phyloP scores from a whole-genome alignment of 768 basidiomycete species.

The Phaffia tasmanica region DNA sequence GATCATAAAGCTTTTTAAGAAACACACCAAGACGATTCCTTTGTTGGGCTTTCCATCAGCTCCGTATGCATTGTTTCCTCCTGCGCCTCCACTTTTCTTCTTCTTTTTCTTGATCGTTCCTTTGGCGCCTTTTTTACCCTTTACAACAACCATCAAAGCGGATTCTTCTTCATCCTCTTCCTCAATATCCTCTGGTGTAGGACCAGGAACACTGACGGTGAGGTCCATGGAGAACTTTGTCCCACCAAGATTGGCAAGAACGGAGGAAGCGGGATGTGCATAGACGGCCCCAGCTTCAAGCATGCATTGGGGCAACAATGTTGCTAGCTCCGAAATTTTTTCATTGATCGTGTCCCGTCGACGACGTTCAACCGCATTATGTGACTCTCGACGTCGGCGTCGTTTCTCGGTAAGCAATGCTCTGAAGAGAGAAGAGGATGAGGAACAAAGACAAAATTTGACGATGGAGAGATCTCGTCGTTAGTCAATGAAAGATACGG shows the following conservation, averaged over 20 bases:
- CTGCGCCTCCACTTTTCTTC: constrained; percentile 14
- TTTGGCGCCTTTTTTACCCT: no score
- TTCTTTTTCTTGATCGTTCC: no score
- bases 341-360: constrained; percentile 90
- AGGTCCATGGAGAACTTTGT: no score
- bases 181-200: no score
- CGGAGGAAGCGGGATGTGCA: no score
- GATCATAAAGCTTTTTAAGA: no score
- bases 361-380: constrained; percentile 83
- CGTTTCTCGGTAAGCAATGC: constrained; percentile 69
- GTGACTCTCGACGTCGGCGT: constrained; percentile 65
- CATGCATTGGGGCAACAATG: constrained; percentile 53
- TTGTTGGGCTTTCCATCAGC: constrained; percentile 72
- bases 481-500: background rate
- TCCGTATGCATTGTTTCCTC: constrained; percentile 16
- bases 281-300: constrained; percentile 10
- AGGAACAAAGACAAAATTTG: background rate
- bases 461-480: background rate
- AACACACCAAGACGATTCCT: constrained; percentile 61
- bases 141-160: no score
- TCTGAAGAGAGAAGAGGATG: constrained; percentile 32
- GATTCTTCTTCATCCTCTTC: no score
- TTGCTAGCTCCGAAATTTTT: constrained; percentile 80
- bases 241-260: no score
- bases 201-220: no score